phyloP scores from a whole-genome alignment of 805 yeast species.

The Nakazawaea ishiwadae region DNA sequence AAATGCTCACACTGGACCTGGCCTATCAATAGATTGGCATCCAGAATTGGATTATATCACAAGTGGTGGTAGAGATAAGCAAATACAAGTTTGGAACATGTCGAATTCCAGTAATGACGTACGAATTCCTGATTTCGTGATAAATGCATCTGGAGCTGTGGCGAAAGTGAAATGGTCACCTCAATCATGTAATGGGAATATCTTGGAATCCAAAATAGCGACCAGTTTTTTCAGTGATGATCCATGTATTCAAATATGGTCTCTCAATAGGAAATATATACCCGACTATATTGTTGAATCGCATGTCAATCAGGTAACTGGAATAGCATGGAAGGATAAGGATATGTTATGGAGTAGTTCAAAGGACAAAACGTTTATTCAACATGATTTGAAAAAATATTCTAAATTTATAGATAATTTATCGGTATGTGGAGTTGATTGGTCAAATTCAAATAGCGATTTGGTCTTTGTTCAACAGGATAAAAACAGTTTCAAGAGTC shows the following conservation, averaged over 20 bases:
- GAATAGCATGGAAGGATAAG: constrained; percentile 51
- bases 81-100: constrained; percentile 73
- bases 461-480: constrained; percentile 50
- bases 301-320: constrained; percentile 49
- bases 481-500: constrained; percentile 34
- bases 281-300: constrained; percentile 53
- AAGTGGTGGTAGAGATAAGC: constrained; percentile 91
- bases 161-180: constrained; percentile 70
- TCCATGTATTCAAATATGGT: constrained; percentile 64
- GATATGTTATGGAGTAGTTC: constrained; percentile 43
- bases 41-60: constrained; percentile 75
- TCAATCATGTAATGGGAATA: constrained; percentile 30
- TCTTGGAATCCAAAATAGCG: constrained; percentile 64
- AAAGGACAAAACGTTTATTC: constrained; percentile 43
- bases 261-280: constrained; percentile 62
- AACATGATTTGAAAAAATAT: constrained; percentile 41
- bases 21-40: constrained; percentile 83
- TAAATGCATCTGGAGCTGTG: constrained; percentile 75
- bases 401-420: constrained; percentile 45
- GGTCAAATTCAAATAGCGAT: constrained; percentile 50
- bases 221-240: constrained; percentile 72
- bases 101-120: constrained; percentile 29
- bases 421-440: constrained; percentile 45
- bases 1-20: constrained; percentile 91
- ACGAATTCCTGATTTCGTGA: constrained; percentile 60